phyloP scores from a whole-genome alignment of 306 rosid genomes.

The Psophocarpus tetragonolobus region DNA sequence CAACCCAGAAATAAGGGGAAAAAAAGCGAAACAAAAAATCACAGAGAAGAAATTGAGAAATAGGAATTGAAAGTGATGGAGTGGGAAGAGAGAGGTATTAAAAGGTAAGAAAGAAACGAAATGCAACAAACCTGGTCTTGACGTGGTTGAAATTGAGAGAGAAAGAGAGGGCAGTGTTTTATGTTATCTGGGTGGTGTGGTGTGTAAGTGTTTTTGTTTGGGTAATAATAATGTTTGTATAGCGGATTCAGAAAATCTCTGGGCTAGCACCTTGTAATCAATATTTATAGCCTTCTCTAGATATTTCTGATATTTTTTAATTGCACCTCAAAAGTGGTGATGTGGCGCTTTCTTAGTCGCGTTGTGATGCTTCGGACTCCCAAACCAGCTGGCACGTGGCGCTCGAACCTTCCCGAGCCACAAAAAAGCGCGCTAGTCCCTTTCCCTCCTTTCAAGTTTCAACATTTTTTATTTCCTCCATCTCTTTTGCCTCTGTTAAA shows the following conservation, averaged over 20 bases:
- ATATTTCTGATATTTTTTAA: conserved; percentile 52
- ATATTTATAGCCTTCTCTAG: conserved; percentile 82
- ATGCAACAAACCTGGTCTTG: conserved; percentile 38
- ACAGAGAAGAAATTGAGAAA: not conserved
- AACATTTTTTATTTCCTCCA: not conserved
- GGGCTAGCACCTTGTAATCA: not conserved
- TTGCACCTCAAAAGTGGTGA: not conserved
- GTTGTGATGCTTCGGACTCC: conserved; percentile 35
- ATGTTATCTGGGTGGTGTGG: not conserved
- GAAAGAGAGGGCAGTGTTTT: not conserved
- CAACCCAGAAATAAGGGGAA: too few relatives aligned
- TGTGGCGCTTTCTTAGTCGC: conserved; percentile 56
- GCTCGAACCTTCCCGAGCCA: conserved; percentile 60
- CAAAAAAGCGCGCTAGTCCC: not conserved
- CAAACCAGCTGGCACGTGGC: conserved; percentile 44
- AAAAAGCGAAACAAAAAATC: not conserved
- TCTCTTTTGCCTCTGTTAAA: conserved; percentile 25
- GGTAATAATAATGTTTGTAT: not conserved
- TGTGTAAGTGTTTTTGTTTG: too few relatives aligned
- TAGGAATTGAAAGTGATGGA: not conserved
- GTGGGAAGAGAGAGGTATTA: not conserved
- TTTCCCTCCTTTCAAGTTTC: not conserved
- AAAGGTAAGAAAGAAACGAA: not conserved
- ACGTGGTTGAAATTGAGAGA: not conserved
- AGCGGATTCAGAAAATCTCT: conserved; percentile 32